Evolutionary conservation across 352 stramenopile species (phyloP).

Genomic region (Globisporangium emineosum): DNA sequence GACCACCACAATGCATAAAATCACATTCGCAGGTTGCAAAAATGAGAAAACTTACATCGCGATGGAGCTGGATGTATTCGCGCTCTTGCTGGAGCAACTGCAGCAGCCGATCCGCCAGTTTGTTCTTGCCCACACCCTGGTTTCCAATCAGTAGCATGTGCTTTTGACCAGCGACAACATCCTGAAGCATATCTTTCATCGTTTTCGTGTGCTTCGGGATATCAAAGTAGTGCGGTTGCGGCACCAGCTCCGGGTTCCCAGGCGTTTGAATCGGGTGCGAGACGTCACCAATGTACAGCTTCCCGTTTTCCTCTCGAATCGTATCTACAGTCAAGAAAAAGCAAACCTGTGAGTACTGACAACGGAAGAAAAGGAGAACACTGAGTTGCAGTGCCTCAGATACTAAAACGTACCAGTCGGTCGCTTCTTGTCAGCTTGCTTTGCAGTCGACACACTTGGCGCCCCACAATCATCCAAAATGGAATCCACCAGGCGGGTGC

Average conservation of each 20-base stretch:
- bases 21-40: neutral
- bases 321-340: conserved; percentile 18
- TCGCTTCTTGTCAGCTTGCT: neutral
- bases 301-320: conserved; percentile 40
- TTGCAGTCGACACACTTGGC: conserved; percentile 12
- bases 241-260: conserved; percentile 76
- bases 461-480: conserved; percentile 48
- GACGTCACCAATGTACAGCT: conserved; percentile 61
- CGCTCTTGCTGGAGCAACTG: conserved; percentile 89
- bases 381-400: too few species aligned
- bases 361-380: too few species aligned
- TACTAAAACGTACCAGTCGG: conserved; percentile 8
- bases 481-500: conserved; percentile 42
- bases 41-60: conserved; percentile 68
- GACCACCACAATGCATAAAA: neutral
- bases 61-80: conserved; percentile 97
- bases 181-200: conserved; percentile 86
- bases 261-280: conserved; percentile 51
- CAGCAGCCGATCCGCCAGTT: conserved; percentile 90
- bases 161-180: conserved; percentile 84
- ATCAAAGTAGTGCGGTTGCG: conserved; percentile 87
- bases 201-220: conserved; percentile 86
- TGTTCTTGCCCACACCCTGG: conserved; percentile 96
- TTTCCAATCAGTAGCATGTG: conserved; percentile 94
- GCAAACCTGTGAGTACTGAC: neutral